Base-by-base conservation (phyloP, 2,329 filamentous ascomycete genomes). In the Aspergillus alliaceus region DNA sequence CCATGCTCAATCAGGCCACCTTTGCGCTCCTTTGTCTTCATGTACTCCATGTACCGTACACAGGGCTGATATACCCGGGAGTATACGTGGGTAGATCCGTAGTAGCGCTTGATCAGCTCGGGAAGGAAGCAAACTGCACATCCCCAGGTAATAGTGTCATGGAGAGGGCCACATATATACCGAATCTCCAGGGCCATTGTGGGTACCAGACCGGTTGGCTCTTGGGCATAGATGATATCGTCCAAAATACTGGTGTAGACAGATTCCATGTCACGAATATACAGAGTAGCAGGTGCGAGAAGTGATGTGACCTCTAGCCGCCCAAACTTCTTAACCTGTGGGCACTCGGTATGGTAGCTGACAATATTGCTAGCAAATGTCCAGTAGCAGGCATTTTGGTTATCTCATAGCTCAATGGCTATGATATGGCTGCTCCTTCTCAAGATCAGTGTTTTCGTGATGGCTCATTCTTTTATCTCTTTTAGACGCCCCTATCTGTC, bases 241-340 rank as follows among this genome's bases (percentile, higher is more conserved):
- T 80, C 75, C 0, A 80, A 64, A 4, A 80, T 80, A 58, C 80
- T 80, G 37, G 75, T 73, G 57, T 80, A 79, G 1, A 81, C 64
- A 0, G 74, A 68, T 54, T 81, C 79, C 69, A 80, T 78, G 47
- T 80, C 77, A 6, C 76, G 73, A 22, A 79, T 72, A 51, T 80
- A 80, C 53, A 80, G 78, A 0, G 77, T 79, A 0, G 76, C 73
- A 0, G 77, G 76, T 14, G 75, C 74, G 6, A 80, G 75, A 11
- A 81, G 67, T 52, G 77, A 74, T 1, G 78, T 79, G 6, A 80
- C 78, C 62, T 81, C 79, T 0, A 80, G 71, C 78, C 79, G 80
- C 0, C 76, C 78, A 40, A 80, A 80, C 57, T 81, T 80, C 60
- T 80, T 76, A 32, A 79, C 77, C 59, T 78, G 76, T 6, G 75